phyloP scores from a whole-genome alignment of 2,329 filamentous ascomycete genomes.

The Phyllosticta citrichinensis region DNA sequence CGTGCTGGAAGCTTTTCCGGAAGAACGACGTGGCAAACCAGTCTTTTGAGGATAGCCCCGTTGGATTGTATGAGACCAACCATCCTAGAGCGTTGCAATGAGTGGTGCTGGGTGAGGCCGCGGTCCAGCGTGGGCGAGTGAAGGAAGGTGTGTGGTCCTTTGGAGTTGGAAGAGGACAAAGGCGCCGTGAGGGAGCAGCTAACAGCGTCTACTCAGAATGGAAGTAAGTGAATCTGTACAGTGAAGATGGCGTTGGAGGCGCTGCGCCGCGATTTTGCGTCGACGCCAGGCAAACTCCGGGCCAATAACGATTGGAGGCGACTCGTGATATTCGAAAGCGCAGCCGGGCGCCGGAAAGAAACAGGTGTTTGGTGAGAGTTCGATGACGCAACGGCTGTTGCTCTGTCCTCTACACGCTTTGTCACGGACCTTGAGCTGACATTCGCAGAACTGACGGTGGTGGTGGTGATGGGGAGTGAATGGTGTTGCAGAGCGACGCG shows the following conservation, averaged over 20 bases:
- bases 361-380: no score
- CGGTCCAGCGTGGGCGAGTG: not conserved
- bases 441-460: no score
- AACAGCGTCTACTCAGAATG: not conserved
- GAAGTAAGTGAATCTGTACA: not conserved
- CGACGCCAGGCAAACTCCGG: no score
- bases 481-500: no score
- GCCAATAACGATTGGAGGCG: no score
- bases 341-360: no score
- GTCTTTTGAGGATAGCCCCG: slow-evolving; percentile 12
- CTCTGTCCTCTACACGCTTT: no score
- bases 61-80: not conserved
- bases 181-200: not conserved
- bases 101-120: not conserved
- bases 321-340: no score
- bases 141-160: not conserved
- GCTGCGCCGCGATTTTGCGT: no score
- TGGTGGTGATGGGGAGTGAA: no score
- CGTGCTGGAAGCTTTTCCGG: slow-evolving; percentile 29
- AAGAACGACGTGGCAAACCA: slow-evolving; percentile 29
- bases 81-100: not conserved
- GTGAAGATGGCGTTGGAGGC: not conserved
- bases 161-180: not conserved
- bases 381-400: no score
- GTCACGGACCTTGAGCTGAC: no score